These are phyloP conservation scores for Boletus sp. DNA, from an alignment of 768 basidiomycete species.

Conservation along the genomic window DNA sequence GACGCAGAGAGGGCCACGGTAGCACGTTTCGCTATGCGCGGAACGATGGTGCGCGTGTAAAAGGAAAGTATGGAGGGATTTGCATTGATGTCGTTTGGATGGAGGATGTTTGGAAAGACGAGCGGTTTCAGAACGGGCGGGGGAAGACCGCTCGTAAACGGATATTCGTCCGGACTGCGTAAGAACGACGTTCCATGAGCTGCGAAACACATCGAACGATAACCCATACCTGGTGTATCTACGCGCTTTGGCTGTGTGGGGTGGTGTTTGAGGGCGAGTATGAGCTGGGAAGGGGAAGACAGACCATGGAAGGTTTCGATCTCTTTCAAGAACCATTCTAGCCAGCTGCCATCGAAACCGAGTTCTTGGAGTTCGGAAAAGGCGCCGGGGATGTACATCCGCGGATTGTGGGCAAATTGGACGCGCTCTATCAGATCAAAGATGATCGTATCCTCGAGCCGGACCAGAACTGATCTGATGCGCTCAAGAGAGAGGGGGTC, in stretches of 20 bases:
- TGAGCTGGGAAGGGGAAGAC: slow-evolving; percentile 27
- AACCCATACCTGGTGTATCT: slow-evolving; percentile 80
- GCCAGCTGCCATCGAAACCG: slow-evolving; percentile 84
- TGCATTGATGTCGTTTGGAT: slow-evolving; percentile 78
- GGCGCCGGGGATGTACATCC: slow-evolving; percentile 77
- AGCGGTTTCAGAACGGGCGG: slow-evolving; percentile 73
- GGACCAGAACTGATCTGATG: slow-evolving; percentile 81
- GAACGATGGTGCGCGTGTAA: slow-evolving; percentile 85
- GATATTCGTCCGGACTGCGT: slow-evolving; percentile 95
- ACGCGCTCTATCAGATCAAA: slow-evolving; percentile 96
- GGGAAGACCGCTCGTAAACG: slow-evolving; percentile 84
- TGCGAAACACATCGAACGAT: neutral
- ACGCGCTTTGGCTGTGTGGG: slow-evolving; percentile 77
- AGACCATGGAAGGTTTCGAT: slow-evolving; percentile 92
- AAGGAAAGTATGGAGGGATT: slow-evolving; percentile 85
- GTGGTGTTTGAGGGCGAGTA: neutral
- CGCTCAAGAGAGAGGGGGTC: slow-evolving; percentile 86
- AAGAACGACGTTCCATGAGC: neutral
- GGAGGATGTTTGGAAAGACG: slow-evolving; percentile 70
- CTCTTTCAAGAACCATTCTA: slow-evolving; percentile 97
- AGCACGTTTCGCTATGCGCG: slow-evolving; percentile 76
- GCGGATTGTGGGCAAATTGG: slow-evolving; percentile 91
- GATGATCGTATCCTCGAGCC: slow-evolving; percentile 98
- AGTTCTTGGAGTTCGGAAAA: slow-evolving; percentile 74
- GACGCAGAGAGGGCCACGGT: slow-evolving; percentile 61